Conservation (phyloP, 345 rosid species). For the Linum lewisii region DNA sequence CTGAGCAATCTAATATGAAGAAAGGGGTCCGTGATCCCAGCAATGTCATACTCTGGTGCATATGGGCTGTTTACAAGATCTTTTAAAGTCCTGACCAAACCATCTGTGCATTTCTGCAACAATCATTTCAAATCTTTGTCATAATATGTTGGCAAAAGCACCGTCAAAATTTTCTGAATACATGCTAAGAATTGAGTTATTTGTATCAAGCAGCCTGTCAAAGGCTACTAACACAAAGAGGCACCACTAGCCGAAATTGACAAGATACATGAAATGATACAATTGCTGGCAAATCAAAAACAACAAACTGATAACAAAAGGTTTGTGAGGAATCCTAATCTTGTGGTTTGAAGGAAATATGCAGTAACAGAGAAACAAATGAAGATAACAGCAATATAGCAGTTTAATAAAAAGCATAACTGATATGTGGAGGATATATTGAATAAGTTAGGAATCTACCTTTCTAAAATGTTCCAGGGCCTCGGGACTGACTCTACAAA, state of each 20-base stretch:
- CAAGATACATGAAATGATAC: too few species aligned
- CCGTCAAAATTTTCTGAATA: background rate
- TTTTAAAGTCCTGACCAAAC: slow-evolving; percentile 76
- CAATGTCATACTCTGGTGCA: slow-evolving; percentile 96
- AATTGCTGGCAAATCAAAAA: too few species aligned
- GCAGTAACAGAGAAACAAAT: too few species aligned
- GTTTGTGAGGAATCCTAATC: too few species aligned
- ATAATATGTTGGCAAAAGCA: background rate
- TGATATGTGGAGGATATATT: background rate
- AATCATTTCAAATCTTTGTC: slow-evolving; percentile 11
- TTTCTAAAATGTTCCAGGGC: slow-evolving; percentile 80
- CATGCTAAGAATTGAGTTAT: background rate
- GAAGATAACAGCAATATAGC: too few species aligned
- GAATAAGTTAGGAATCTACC: slow-evolving; percentile 36
- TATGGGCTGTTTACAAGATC: slow-evolving; percentile 88
- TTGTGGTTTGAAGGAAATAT: too few species aligned
- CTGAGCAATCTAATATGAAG: slow-evolving; percentile 93
- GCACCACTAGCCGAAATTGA: too few species aligned
- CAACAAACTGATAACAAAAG: too few species aligned
- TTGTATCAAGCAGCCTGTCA: background rate
- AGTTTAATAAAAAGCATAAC: too few species aligned
- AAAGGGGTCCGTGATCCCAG: slow-evolving; percentile 95
- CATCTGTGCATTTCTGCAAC: slow-evolving; percentile 79
- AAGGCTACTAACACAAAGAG: too few species aligned
- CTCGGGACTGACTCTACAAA: slow-evolving; percentile 79